These are phyloP conservation scores for Cyberlindnera mycetangii DNA, from an alignment of 805 yeast genomes.

Conservation along the genomic window DNA sequence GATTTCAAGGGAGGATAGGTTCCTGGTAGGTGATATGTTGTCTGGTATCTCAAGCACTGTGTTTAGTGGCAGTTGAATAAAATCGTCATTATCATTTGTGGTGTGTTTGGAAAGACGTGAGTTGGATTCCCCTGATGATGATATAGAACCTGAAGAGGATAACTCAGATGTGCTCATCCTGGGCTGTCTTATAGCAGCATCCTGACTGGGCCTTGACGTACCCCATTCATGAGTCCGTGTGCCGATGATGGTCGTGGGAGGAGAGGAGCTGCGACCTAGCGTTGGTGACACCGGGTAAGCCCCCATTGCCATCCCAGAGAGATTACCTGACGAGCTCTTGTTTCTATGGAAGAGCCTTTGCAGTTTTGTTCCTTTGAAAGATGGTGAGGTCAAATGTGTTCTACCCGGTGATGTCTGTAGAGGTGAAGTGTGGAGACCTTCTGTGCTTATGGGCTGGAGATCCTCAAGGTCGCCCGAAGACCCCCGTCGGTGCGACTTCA, in stretches of 20 bases:
- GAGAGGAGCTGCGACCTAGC: slow-evolving; percentile 6
- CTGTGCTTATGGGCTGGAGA: not conserved
- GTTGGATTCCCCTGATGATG: slow-evolving; percentile 8
- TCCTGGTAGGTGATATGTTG: slow-evolving; percentile 1
- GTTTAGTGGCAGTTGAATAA: slow-evolving; percentile 17
- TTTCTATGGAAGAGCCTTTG: slow-evolving; percentile 26
- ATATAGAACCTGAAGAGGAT: slow-evolving; percentile 6
- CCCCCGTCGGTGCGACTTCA: slow-evolving; percentile 37
- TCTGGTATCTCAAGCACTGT: slow-evolving; percentile 24
- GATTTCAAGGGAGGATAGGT: not conserved
- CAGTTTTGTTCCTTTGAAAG: slow-evolving; percentile 18
- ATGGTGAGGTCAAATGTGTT: slow-evolving; percentile 8
- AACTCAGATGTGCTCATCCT: slow-evolving; percentile 2
- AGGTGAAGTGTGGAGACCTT: slow-evolving; percentile 5
- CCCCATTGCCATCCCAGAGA: slow-evolving; percentile 11
- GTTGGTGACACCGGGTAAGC: slow-evolving; percentile 22
- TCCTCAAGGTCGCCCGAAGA: slow-evolving; percentile 26
- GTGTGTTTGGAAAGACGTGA: slow-evolving; percentile 1
- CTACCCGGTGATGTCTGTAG: slow-evolving; percentile 7
- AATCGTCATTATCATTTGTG: slow-evolving; percentile 6
- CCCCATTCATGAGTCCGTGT: slow-evolving; percentile 53
- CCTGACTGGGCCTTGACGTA: slow-evolving; percentile 8
- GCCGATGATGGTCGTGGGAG: slow-evolving; percentile 40
- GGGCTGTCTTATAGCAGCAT: not conserved
- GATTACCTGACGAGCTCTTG: slow-evolving; percentile 19